phyloP scores from a whole-genome alignment of 768 basidiomycete species.

The Boletus pseudo-olivaceus region DNA sequence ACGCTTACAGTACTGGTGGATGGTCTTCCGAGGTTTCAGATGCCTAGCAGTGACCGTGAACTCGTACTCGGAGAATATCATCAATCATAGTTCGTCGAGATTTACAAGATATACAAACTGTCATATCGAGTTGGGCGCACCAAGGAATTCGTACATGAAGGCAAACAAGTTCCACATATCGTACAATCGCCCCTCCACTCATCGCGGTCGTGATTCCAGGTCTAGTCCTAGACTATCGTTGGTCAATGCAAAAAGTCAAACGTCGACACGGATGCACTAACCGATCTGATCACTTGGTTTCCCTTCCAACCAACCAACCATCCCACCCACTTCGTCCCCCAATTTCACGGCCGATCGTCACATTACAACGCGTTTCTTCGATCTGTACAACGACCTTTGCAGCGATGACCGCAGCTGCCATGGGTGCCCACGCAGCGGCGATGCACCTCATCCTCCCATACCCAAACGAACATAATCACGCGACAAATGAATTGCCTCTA shows the following conservation, averaged over 20 bases:
- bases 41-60: background rate
- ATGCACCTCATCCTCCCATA: slow-evolving; percentile 36
- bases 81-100: background rate
- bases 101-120: background rate
- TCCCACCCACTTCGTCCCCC: slow-evolving; percentile 51
- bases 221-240: background rate
- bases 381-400: slow-evolving; percentile 40
- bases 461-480: slow-evolving; percentile 42
- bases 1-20: too few species aligned
- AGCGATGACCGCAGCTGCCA: slow-evolving; percentile 48
- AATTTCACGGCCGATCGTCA: slow-evolving; percentile 14
- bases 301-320: slow-evolving; percentile 34
- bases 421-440: slow-evolving; percentile 54
- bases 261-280: background rate
- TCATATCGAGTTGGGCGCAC: background rate
- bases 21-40: background rate
- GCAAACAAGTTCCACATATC: background rate
- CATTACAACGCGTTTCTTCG: slow-evolving; percentile 18
- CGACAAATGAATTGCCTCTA: slow-evolving; percentile 19
- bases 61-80: background rate
- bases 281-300: background rate
- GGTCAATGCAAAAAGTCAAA: background rate
- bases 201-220: background rate
- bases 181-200: background rate
- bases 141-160: background rate